Percentiles rank a stretch among this genome's conserved stretches.
Conservation (phyloP, 1,139 yeast species). For the Geotrichum histeridarum region DNA sequence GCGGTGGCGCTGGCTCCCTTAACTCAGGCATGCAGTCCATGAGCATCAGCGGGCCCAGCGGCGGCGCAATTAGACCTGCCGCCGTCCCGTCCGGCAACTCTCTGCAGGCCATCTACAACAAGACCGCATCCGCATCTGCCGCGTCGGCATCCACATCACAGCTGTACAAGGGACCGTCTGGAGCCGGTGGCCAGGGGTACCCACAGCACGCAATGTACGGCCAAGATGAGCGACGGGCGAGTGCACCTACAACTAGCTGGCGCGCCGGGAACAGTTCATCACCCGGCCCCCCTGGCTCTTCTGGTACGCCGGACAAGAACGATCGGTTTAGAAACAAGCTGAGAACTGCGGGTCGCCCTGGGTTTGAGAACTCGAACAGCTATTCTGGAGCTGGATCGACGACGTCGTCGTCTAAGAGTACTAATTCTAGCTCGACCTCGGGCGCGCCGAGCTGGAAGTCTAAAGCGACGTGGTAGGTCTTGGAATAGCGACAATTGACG, state of each 20-base stretch:
- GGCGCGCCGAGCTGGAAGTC: conserved; percentile 11
- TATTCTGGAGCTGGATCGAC: neutral
- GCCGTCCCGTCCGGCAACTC: conserved; percentile 17
- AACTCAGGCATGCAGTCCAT: conserved; percentile 1
- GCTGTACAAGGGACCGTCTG: neutral
- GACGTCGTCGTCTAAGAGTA: too few species aligned
- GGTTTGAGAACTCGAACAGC: conserved; percentile 22
- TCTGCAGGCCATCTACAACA: conserved; percentile 30
- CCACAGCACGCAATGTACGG: too few species aligned
- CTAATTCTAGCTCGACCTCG: neutral
- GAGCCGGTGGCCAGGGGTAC: too few species aligned
- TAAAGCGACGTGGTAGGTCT: conserved; percentile 12
- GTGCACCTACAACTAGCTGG: conserved; percentile 3
- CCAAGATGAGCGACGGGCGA: neutral
- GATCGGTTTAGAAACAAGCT: conserved; percentile 29
- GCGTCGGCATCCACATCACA: conserved; percentile 3
- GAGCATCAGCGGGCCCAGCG: neutral
- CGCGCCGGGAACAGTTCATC: conserved; percentile 1
- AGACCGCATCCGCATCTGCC: neutral
- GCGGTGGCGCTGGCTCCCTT: conserved; percentile 1
- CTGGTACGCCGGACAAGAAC: neutral
- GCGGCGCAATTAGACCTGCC: neutral
- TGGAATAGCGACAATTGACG: neutral
- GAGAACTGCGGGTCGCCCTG: conserved; percentile 29
- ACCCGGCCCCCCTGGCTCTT: neutral